Percentiles rank a stretch among this genome's conserved stretches.
Evolutionary conservation across 2,329 filamentous ascomycete genomes (phyloP).

Genomic region (Gliomastix tumulicola): DNA sequence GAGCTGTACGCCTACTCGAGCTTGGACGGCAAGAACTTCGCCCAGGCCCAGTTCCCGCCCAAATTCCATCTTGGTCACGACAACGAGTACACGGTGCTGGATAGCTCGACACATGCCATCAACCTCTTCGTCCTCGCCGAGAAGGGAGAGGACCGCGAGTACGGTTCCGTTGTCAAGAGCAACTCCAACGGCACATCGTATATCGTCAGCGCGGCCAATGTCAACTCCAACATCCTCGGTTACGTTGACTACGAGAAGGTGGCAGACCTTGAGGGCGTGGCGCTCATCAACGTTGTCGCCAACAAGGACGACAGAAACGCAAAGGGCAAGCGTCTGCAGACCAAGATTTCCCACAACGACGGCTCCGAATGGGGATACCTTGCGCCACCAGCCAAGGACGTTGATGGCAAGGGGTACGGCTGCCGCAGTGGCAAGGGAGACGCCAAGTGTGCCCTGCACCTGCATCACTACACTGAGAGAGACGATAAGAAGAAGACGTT

Average conservation of each 20-base stretch:
- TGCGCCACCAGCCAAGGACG: constrained; percentile 62
- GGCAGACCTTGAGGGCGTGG: constrained; percentile 83
- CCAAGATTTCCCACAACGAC: constrained; percentile 94
- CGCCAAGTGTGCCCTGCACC: constrained; percentile 74
- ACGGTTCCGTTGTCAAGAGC: constrained; percentile 90
- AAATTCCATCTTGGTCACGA: constrained; percentile 76
- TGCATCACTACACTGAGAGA: constrained; percentile 94
- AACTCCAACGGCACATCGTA: constrained; percentile 98
- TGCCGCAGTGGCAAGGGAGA: constrained; percentile 56
- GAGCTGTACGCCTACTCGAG: constrained; percentile 74
- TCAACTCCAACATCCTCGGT: constrained; percentile 71
- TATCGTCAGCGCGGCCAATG: constrained; percentile 70
- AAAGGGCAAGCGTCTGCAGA: constrained; percentile 77
- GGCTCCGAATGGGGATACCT: constrained; percentile 81
- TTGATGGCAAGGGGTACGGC: constrained; percentile 62
- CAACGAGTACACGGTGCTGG: constrained; percentile 84
- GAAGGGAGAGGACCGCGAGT: constrained; percentile 54
- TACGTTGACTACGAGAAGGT: constrained; percentile 98
- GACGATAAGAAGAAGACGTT: constrained; percentile 76
- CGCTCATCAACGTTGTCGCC: constrained; percentile 75
- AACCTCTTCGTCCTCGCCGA: constrained; percentile 89
- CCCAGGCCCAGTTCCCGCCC: constrained; percentile 75
- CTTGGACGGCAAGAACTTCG: constrained; percentile 77
- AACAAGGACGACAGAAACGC: constrained; percentile 67
- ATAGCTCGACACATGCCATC: constrained; percentile 89